These are phyloP conservation scores for Blastobotrys muscicola DNA, from an alignment of 805 yeast genomes.

Conservation along the genomic window DNA sequence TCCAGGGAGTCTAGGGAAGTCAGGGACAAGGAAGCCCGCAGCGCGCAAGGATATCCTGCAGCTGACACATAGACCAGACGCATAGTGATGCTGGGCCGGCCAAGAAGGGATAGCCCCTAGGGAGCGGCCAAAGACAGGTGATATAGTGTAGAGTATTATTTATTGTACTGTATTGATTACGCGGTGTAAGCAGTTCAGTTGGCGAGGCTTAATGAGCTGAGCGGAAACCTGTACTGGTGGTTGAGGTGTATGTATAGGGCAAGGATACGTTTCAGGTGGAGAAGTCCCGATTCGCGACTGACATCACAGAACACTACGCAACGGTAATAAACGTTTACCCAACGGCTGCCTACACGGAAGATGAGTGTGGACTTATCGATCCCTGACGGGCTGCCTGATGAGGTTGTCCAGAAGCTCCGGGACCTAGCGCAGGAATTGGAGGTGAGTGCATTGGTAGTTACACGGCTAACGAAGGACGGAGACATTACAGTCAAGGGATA, in stretches of 20 bases:
- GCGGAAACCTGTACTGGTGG: too few relatives aligned
- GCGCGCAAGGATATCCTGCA: neutral
- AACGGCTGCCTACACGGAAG: neutral
- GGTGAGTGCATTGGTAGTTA: slow-evolving; percentile 9
- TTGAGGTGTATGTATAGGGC: too few relatives aligned
- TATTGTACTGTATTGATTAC: too few relatives aligned
- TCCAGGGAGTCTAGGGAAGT: too few relatives aligned
- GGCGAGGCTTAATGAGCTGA: too few relatives aligned
- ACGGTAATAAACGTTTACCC: neutral
- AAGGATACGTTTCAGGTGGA: too few relatives aligned
- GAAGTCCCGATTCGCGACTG: slow-evolving; percentile 1
- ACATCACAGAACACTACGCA: neutral
- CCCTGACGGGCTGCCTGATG: slow-evolving; percentile 34
- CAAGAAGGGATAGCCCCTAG: too few relatives aligned
- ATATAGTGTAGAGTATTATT: too few relatives aligned
- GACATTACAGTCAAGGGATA: slow-evolving; percentile 69
- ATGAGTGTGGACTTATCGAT: slow-evolving; percentile 37
- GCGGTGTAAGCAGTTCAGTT: too few relatives aligned
- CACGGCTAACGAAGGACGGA: slow-evolving; percentile 39
- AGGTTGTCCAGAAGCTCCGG: slow-evolving; percentile 30
- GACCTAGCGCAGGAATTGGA: slow-evolving; percentile 42
- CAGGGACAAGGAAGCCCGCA: neutral
- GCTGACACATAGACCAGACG: too few relatives aligned
- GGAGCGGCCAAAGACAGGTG: too few relatives aligned
- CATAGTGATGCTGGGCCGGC: too few relatives aligned